Conservation (phyloP, 2,329 filamentous ascomycete genomes). For the Thelonectria discophora region DNA sequence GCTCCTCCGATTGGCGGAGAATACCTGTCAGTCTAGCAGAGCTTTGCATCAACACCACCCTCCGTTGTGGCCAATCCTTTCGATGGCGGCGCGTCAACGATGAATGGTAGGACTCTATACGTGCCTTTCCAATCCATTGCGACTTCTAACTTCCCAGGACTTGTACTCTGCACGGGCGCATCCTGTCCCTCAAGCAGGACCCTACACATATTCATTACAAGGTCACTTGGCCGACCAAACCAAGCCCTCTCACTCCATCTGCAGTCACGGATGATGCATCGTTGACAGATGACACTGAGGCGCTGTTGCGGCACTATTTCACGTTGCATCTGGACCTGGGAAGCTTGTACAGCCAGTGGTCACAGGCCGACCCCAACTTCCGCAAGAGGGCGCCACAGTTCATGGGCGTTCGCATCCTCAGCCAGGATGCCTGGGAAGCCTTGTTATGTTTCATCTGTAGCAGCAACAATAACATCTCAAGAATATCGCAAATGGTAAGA, state of each 20-base stretch:
- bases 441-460: slow-evolving; percentile 96
- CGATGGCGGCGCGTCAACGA: slow-evolving; percentile 88
- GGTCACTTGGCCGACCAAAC: slow-evolving; percentile 65
- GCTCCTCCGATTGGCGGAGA: slow-evolving; percentile 83
- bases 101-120: slow-evolving; percentile 72
- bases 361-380: slow-evolving; percentile 85
- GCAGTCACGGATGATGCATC: slow-evolving; percentile 24
- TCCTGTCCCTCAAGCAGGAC: slow-evolving; percentile 88
- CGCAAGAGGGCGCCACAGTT: slow-evolving; percentile 86
- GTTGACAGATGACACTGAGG: slow-evolving; percentile 72
- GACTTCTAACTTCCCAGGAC: slow-evolving; percentile 59
- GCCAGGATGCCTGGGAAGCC: slow-evolving; percentile 96
- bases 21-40: slow-evolving; percentile 84
- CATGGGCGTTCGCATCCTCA: slow-evolving; percentile 88
- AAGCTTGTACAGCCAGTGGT: slow-evolving; percentile 87
- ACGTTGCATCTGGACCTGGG: slow-evolving; percentile 82
- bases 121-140: not conserved
- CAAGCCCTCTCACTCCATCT: slow-evolving; percentile 22
- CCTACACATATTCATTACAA: slow-evolving; percentile 80
- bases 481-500: slow-evolving; percentile 91
- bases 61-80: slow-evolving; percentile 96
- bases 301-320: slow-evolving; percentile 84
- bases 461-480: slow-evolving; percentile 96
- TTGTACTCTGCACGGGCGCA: slow-evolving; percentile 84
- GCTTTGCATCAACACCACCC: slow-evolving; percentile 91